These are phyloP conservation scores for Xylaria bambusicola DNA, from an alignment of 495 filamentous ascomycete genomes.

Conservation along the genomic window DNA sequence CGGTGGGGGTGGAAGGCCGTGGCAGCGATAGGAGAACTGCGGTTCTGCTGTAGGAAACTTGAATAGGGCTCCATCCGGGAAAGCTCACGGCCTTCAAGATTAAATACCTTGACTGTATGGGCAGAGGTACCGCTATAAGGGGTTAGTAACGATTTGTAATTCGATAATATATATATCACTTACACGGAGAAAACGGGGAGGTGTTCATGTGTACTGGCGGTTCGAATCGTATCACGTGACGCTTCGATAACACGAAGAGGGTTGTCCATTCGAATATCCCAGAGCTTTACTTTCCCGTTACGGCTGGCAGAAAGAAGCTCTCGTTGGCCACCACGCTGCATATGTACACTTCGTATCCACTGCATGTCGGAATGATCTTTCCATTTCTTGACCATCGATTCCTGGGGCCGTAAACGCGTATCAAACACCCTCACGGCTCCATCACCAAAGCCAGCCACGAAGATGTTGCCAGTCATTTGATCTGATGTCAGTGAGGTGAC, in stretches of 20 bases:
- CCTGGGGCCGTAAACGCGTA: slow-evolving; percentile 74
- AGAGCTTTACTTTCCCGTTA: slow-evolving; percentile 90
- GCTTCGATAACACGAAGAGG: slow-evolving; percentile 72
- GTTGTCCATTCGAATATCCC: slow-evolving; percentile 87
- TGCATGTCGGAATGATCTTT: slow-evolving; percentile 79
- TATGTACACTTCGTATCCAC: slow-evolving; percentile 94
- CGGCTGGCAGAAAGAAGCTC: slow-evolving; percentile 85
- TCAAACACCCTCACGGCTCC: slow-evolving; percentile 96
- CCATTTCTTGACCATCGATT: slow-evolving; percentile 93
- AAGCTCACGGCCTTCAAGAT: slow-evolving; percentile 75
- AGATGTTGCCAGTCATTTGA: slow-evolving; percentile 93
- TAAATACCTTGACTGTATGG: slow-evolving; percentile 89
- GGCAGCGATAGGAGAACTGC: slow-evolving; percentile 75
- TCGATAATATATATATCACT: slow-evolving; percentile 38
- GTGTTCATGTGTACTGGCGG: slow-evolving; percentile 92
- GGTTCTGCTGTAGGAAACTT: slow-evolving; percentile 78
- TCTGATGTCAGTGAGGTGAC: slow-evolving; percentile 95
- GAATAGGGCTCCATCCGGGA: slow-evolving; percentile 85
- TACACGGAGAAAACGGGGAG: slow-evolving; percentile 96
- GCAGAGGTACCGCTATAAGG: slow-evolving; percentile 73
- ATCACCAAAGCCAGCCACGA: slow-evolving; percentile 94
- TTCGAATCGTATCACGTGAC: slow-evolving; percentile 77
- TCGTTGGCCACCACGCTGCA: slow-evolving; percentile 91
- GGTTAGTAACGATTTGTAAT: slow-evolving; percentile 31
- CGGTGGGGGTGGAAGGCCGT: slow-evolving; percentile 96